phyloP scores from a whole-genome alignment of 1,139 yeast genomes.

The Kodamaea alishanica region DNA sequence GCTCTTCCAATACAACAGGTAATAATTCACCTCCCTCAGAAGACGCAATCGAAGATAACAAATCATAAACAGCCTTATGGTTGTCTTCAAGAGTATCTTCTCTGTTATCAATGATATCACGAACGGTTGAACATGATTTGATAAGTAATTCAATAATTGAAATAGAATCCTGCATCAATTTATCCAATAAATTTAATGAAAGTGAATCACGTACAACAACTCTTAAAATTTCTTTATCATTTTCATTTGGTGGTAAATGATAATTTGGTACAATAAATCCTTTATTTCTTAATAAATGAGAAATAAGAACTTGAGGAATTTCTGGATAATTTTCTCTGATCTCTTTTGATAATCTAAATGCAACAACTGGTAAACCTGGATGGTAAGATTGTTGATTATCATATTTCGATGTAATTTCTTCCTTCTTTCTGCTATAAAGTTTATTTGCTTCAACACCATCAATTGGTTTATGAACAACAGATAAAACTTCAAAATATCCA shows the following conservation, averaged over 20 bases:
- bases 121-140: conserved; percentile 29
- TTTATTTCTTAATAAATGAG: conserved; percentile 69
- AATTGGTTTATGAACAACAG: conserved; percentile 66
- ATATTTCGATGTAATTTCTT: conserved; percentile 11
- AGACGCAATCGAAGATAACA: conserved; percentile 39
- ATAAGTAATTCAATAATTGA: conserved; percentile 54
- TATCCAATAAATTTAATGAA: conserved; percentile 68
- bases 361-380: conserved; percentile 87
- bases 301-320: conserved; percentile 78
- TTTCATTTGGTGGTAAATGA: conserved; percentile 64
- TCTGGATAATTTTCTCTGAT: conserved; percentile 64
- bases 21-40: conserved; percentile 23
- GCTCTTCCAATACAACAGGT: conserved; percentile 14
- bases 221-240: conserved; percentile 65
- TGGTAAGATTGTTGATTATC: conserved; percentile 34
- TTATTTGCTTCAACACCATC: conserved; percentile 10
- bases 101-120: conserved; percentile 17
- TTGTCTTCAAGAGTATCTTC: conserved; percentile 18
- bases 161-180: conserved; percentile 64
- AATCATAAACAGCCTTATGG: conserved; percentile 25
- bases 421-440: conserved; percentile 23
- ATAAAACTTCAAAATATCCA: conserved; percentile 67
- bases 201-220: conserved; percentile 78
- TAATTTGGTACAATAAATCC: conserved; percentile 92
- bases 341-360: conserved; percentile 66